Percentiles rank a stretch among this genome's conserved stretches.
These are phyloP conservation scores for Eucalyptus curtisii DNA, from an alignment of 345 rosid species.

Conservation along the genomic window DNA sequence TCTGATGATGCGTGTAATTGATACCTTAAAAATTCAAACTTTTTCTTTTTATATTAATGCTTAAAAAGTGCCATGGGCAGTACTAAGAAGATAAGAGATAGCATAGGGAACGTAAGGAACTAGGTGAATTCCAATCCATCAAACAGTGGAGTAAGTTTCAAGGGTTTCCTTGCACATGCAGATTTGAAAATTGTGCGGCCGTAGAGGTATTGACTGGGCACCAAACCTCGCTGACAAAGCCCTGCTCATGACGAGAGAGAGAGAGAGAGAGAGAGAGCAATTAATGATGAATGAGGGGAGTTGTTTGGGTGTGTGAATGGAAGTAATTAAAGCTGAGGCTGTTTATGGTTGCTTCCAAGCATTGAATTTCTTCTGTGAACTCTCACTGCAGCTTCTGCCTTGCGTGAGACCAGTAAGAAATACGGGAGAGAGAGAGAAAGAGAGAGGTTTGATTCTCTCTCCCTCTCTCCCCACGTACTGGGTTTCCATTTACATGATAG, in stretches of 20 bases:
- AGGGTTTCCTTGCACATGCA: background rate
- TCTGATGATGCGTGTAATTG: background rate
- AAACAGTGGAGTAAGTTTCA: background rate
- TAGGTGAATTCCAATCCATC: background rate
- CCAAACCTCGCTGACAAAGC: constrained; percentile 7
- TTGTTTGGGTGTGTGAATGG: background rate
- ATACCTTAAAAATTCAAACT: background rate
- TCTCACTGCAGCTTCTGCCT: background rate
- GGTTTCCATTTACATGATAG: background rate
- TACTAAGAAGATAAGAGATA: background rate
- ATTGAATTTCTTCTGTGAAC: background rate
- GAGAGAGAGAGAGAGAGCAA: background rate
- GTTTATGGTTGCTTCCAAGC: constrained; percentile 9
- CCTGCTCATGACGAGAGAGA: background rate
- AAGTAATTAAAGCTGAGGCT: background rate
- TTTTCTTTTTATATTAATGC: background rate
- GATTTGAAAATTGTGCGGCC: background rate
- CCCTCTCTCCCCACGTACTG: background rate
- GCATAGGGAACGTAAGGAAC: background rate
- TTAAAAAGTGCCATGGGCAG: background rate
- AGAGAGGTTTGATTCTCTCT: background rate
- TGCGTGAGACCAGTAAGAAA: background rate
- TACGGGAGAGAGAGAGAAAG: background rate
- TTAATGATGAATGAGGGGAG: background rate
- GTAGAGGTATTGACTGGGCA: constrained; percentile 9